Base-by-base conservation (phyloP, 192 early-diverging fungal genomes). In the Coemansia sp. region DNA sequence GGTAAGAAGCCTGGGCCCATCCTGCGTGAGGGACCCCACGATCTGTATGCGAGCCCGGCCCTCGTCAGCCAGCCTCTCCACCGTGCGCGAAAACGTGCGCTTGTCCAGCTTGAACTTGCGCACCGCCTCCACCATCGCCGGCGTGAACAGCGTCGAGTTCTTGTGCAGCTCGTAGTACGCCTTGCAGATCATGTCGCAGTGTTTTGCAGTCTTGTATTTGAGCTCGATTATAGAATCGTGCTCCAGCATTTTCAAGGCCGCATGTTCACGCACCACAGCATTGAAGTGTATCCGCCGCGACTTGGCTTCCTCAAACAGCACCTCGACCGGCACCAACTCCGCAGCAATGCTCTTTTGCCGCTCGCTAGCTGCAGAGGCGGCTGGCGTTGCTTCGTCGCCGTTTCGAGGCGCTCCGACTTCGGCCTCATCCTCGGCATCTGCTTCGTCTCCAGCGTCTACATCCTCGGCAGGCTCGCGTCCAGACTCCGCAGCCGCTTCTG, bases 191-290 rank as follows among this genome's bases (percentile, higher is more conserved):
- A 53, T 16, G 11, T 59, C 57, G 50, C 57, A 65, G 14, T 40
- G 43, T 1, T 1, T 19, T 8, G 61, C 46, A 16, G 22, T 27
- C 6, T 22, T 7, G 1, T 31, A 19, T 7, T 24, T 33, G 47
- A 61, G 65, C 11, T 21, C 4, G 2, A 69, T 22, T n/a, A 72
- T 32, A 0, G 44, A n/a, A 25, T 79, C 70, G 16, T 54, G 53
- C 63, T 46, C 56, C 3, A 79, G 54, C 27, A 69, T 53, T 21
- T 27, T 45, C 49, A 69, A 21, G 3, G 72, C 40, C 24, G 55
- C 46, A 22, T 44, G 58, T 66, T 79, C 69, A 11, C 76, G 76
- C 11, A 79, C 23, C 4, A 65, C 29, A 6, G n/a, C 12, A 50
- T 48, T 58, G 7, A 71, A 8, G 9, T 56, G 18, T 11, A 48